phyloP scores from a whole-genome alignment of 1,139 yeast genomes.

The Yamadazyma diddensiae region DNA sequence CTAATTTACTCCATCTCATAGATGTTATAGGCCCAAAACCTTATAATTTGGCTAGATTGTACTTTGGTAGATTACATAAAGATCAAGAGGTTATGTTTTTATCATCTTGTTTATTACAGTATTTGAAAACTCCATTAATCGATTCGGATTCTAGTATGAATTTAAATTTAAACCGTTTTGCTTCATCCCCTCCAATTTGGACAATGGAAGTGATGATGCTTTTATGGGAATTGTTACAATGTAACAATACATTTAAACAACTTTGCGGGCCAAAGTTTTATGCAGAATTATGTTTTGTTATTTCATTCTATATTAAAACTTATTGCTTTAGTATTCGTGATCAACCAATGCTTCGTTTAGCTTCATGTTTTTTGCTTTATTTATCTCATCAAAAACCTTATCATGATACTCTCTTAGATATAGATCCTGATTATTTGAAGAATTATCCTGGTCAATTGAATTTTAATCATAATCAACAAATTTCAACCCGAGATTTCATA shows the following conservation, averaged over 20 bases:
- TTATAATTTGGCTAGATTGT: conserved; percentile 48
- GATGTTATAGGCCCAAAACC: conserved; percentile 39
- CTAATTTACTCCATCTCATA: conserved; percentile 30
- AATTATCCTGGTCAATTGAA: conserved; percentile 46
- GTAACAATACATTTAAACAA: conserved; percentile 55
- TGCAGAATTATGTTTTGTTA: conserved; percentile 51
- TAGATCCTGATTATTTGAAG: conserved; percentile 37
- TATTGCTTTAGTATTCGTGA: conserved; percentile 29
- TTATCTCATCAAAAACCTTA: conserved; percentile 52
- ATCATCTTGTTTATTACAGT: conserved; percentile 42
- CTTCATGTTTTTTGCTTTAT: conserved; percentile 59
- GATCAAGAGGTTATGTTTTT: conserved; percentile 52
- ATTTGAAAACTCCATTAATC: conserved; percentile 44
- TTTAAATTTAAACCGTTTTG: conserved; percentile 5
- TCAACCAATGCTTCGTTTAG: conserved; percentile 52
- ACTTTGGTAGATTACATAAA: conserved; percentile 51
- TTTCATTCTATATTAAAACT: conserved; percentile 57
- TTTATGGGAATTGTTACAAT: conserved; percentile 75
- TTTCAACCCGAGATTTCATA: conserved; percentile 60
- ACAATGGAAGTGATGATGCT: conserved; percentile 56
- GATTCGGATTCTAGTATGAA: conserved; percentile 5
- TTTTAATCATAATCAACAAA: conserved; percentile 20
- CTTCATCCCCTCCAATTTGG: conserved; percentile 44
- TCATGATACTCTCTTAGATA: conserved; percentile 33
- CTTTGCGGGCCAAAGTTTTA: conserved; percentile 49